Base-by-base conservation (phyloP, 2,329 filamentous ascomycete species). In the Aspergillus clavatus region DNA sequence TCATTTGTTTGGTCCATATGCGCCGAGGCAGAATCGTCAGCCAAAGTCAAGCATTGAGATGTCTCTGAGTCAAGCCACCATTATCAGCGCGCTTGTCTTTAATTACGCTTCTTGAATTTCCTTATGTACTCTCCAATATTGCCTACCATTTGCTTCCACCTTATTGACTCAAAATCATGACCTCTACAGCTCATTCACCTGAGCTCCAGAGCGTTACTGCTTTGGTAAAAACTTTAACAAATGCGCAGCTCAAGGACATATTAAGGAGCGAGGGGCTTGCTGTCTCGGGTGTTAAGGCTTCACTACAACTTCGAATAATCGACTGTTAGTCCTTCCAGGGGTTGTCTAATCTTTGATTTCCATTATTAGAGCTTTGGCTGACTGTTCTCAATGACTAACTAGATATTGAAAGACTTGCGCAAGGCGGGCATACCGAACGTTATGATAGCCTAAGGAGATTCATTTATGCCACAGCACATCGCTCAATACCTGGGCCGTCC, bases 241-340 rank as follows among this genome's bases (percentile, higher is more conserved):
- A 82, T 60, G 73, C 72, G 48, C 83, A 90, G 58, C 78, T 96
- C 39, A 87, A 89, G 58, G 77, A 77, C 42, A 84, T 97, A 54
- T 86, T 91, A 61, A 79, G 81, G 52, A 74, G 79, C 49, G 87
- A 95, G 70, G 79, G 82, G 38, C 74, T 95, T 27, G 79, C 81
- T 54, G 85, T 87, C 49, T 87, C 84, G 22, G 93, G 93, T 16
- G 84, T 93, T 59, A 98, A 98, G 74, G 81, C 82, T 26, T 80
- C 86, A 33, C 73, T 97, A 48, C 89, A 95, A 69, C 72, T 73
- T 47, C 84, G 91, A 58, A 86, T 96, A 50, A 80, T 85, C 52
- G 74, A 80, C 47, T 80, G 93, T 97, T 76, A 69, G 87, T 81
- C 45, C 50, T 48, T 43, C 42, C 37, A 41, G 7, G 24, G 12